These are phyloP conservation scores for Hanseniaspora taiwanica DNA, from an alignment of 805 yeast genomes.

Conservation along the genomic window DNA sequence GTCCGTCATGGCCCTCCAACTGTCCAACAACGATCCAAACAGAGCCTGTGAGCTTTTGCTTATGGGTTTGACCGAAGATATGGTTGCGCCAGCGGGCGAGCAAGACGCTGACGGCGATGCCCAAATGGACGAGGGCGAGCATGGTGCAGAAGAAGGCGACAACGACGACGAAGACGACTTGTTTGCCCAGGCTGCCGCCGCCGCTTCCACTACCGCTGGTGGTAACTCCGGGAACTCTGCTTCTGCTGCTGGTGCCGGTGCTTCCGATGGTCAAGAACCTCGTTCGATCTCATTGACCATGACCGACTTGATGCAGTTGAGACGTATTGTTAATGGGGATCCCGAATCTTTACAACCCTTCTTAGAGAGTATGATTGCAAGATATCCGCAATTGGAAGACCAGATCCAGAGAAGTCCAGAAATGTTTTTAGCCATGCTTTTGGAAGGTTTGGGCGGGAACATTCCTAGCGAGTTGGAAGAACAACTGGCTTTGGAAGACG, in stretches of 20 bases:
- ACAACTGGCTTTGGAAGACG: constrained; percentile 21
- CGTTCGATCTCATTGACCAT: constrained; percentile 31
- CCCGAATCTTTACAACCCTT: constrained; percentile 82
- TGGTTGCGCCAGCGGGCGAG: constrained; percentile 12
- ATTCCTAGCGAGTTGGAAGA: constrained; percentile 27
- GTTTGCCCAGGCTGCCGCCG: constrained; percentile 33
- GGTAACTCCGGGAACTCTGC: constrained; percentile 12
- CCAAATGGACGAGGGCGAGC: constrained; percentile 12
- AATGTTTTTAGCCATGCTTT: constrained; percentile 61
- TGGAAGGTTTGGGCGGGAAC: constrained; percentile 43
- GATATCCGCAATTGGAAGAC: constrained; percentile 76
- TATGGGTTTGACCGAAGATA: constrained; percentile 48
- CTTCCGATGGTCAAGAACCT: constrained; percentile 10
- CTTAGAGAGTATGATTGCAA: constrained; percentile 64
- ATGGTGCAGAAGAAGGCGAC: constrained; percentile 5
- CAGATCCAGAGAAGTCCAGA: constrained; percentile 81
- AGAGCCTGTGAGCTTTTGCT: constrained; percentile 92
- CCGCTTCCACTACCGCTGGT: constrained; percentile 24
- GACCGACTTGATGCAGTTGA: constrained; percentile 42
- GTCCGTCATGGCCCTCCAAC: constrained; percentile 82
- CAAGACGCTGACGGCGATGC: constrained; percentile 10
- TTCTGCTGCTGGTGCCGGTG: constrained; percentile 16
- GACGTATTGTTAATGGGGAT: constrained; percentile 68
- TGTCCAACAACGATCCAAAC: constrained; percentile 95
- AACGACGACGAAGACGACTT: constrained; percentile 27